Percentiles rank a stretch among this genome's conserved stretches.
Evolutionary conservation across 1,139 yeast genomes (phyloP).

Genomic region (Candida buenavistaensis): DNA sequence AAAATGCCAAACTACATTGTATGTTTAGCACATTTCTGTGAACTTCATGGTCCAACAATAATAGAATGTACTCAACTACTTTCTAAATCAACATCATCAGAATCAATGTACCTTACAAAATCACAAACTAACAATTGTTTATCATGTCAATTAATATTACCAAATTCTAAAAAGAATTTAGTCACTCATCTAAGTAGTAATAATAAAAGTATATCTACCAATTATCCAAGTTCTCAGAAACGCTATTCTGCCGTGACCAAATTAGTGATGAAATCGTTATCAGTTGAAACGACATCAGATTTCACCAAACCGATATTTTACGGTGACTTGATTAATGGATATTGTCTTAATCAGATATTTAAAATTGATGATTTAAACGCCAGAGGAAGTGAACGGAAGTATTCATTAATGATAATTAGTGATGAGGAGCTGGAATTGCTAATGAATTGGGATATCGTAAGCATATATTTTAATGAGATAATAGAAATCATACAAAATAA

Average conservation of each 20-base stretch:
- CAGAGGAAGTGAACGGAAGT: conserved; percentile 76
- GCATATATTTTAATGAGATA: conserved; percentile 50
- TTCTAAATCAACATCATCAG: conserved; percentile 11
- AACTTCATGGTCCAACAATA: conserved; percentile 79
- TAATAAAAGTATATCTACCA: conserved; percentile 46
- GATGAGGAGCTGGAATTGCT: conserved; percentile 57
- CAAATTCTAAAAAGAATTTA: conserved; percentile 35
- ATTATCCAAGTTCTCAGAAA: conserved; percentile 59
- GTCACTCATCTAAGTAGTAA: conserved; percentile 19
- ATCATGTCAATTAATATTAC: conserved; percentile 56
- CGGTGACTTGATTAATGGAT: conserved; percentile 70
- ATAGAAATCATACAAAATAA: conserved; percentile 48
- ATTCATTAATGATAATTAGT: conserved; percentile 61
- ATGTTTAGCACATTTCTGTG: conserved; percentile 81
- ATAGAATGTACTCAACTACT: conserved; percentile 66
- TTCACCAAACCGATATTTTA: conserved; percentile 67
- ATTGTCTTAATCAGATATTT: conserved; percentile 65
- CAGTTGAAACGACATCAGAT: conserved; percentile 72
- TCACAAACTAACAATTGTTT: conserved; percentile 50
- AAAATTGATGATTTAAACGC: conserved; percentile 70
- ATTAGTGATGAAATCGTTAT: conserved; percentile 62
- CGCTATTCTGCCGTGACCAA: conserved; percentile 58
- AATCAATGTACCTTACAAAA: conserved; percentile 21
- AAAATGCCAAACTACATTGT: conserved; percentile 40
- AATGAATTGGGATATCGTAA: conserved; percentile 58